A percentile compares a stretch with the other conserved stretches of the same genome.
These are phyloP conservation scores for Chionographis japonica DNA, from an alignment of 106 monocot genomes.

Conservation along the genomic window DNA sequence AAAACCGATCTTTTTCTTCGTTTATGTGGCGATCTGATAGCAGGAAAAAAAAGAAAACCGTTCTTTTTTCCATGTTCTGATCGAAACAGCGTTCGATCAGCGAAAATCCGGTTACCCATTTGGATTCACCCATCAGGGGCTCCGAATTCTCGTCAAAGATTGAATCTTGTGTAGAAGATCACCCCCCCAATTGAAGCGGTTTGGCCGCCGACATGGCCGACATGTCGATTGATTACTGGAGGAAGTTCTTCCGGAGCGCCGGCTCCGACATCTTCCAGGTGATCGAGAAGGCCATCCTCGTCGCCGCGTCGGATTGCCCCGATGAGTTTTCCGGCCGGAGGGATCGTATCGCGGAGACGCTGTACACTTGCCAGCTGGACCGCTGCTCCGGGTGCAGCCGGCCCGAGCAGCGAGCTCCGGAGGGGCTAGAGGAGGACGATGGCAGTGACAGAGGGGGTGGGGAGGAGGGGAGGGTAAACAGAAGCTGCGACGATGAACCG, in stretches of 20 bases:
- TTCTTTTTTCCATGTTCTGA: no score
- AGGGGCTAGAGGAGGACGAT: constrained; percentile 4
- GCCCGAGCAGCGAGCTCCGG: neutral
- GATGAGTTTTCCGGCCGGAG: constrained; percentile 16
- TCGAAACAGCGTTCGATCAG: no score
- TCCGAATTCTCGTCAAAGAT: no score
- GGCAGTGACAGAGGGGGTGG: neutral
- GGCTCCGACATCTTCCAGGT: constrained; percentile 29
- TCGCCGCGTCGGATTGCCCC: constrained; percentile 24
- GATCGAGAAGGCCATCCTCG: constrained; percentile 26
- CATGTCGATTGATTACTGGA: constrained; percentile 28
- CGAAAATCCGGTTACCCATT: no score
- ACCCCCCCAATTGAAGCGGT: no score
- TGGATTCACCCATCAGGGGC: no score
- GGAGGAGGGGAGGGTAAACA: constrained; percentile 3
- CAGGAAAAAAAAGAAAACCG: no score
- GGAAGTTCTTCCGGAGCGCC: constrained; percentile 15
- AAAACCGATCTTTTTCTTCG: no score
- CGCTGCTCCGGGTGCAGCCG: constrained; percentile 12
- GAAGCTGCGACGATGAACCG: constrained; percentile 2
- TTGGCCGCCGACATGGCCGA: no score
- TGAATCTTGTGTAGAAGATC: no score
- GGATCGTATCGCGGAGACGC: constrained; percentile 7
- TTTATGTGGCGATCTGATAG: no score
- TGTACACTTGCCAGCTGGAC: constrained; percentile 7